Evolutionary conservation across 2,329 filamentous ascomycete genomes (phyloP).

Genomic region (Diplodia scrobiculata): DNA sequence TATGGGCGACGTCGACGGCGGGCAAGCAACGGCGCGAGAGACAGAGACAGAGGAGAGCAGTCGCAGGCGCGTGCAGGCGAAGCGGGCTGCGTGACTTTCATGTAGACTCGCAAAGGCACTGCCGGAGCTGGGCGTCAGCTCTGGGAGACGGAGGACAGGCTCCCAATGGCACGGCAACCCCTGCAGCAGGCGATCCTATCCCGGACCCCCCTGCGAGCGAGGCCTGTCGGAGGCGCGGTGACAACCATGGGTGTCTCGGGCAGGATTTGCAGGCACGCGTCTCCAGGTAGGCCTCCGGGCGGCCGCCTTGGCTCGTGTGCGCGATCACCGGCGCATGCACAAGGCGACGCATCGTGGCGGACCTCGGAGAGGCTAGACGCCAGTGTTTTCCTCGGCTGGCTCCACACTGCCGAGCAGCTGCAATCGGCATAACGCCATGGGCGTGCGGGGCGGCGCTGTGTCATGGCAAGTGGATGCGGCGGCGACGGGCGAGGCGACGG

Average conservation of each 20-base stretch:
- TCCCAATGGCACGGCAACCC: constrained; percentile 27
- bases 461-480: constrained; percentile 3
- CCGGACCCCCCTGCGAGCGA: constrained; percentile 3
- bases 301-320: constrained; percentile 5
- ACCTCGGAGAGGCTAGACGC: constrained; percentile 14
- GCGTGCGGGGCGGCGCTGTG: constrained; percentile 6
- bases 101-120: constrained; percentile 3
- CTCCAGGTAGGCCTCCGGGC: constrained; percentile 6
- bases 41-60: constrained; percentile 1
- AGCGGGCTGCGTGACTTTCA: constrained; percentile 13
- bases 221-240: constrained; percentile 20
- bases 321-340: constrained; percentile 21
- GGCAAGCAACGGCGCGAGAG: not conserved
- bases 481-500: not conserved
- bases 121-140: constrained; percentile 25
- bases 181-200: constrained; percentile 13
- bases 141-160: constrained; percentile 21
- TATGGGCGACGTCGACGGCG: not conserved
- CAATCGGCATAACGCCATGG: constrained; percentile 2
- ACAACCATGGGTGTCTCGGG: constrained; percentile 22
- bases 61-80: not conserved
- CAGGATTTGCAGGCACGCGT: constrained; percentile 26
- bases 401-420: constrained; percentile 13
- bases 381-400: constrained; percentile 6
- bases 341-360: constrained; percentile 14